Base-by-base conservation (phyloP, 2,329 filamentous ascomycete genomes). In the Eutypa lata region DNA sequence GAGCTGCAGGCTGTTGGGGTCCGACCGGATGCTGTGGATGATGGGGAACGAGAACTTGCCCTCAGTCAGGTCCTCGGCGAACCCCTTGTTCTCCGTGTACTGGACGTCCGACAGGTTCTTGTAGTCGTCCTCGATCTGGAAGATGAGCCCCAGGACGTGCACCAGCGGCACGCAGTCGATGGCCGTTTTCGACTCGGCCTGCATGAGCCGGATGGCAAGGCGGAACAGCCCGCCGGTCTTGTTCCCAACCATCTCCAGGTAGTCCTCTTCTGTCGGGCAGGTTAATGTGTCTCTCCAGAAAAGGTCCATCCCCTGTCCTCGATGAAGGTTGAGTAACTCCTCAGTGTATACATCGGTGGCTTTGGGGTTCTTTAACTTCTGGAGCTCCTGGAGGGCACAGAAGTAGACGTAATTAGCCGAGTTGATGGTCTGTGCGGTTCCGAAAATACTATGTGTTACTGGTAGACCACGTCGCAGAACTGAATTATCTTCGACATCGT, bases 11-110 rank as follows among this genome's bases (percentile, higher is more conserved):
- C 91, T 89, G 28, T 76, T 73, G 18, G 83, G 89, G 67, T 91
- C 83, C 54, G 87, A 76, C 55, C 90, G 89, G 61, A 97, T 95
- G 69, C 89, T 88, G 74, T 97, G 93, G 64, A 97, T 96, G 64
- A 97, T 87, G 40, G 92, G 91, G 69, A 97, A 97, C 24, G 88
- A 93, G 76, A 97, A 97, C 78, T 97, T 97, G 58, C 93, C 93
- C 75, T 97, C 94, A 1, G 91, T 97, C 62, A 97, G 75, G 72
- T 97, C 94, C 75, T 97, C 93, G 71, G 90, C 96, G 61, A 96
- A 82, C 48, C 93, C 94, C 76, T 97, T 97, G 71, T 96, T 93
- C 58, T 88, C 78, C 37, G 86, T 86, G 76, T 97, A 97, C 65
- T 86, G 79, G n/a, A 74, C 76, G 18, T 79, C 83, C 28, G 80